Conservation (phyloP, 2,329 filamentous ascomycete species). For the Pseudocercospora cruenta region DNA sequence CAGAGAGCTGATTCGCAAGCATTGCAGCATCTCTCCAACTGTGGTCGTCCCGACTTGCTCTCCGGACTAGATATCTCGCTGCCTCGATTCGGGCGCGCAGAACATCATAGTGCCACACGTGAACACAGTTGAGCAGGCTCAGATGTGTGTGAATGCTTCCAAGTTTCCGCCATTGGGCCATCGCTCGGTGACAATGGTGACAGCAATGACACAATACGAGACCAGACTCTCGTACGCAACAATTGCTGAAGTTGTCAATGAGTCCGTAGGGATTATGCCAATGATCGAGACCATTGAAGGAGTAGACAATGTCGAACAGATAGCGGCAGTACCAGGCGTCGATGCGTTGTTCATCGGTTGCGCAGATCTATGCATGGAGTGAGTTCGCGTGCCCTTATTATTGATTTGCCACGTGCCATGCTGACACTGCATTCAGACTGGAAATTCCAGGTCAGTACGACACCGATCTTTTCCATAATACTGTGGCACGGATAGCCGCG, state of each 20-base stretch:
- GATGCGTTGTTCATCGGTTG: constrained; percentile 22
- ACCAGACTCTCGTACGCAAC: constrained; percentile 19
- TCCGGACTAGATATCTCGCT: constrained; percentile 20
- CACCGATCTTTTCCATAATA: constrained; percentile 14
- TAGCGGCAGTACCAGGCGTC: constrained; percentile 17
- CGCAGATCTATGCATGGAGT: constrained; percentile 23
- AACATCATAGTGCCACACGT: constrained; percentile 23
- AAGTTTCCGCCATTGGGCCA: constrained; percentile 20
- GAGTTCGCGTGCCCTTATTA: too few relatives aligned
- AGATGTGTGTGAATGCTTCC: constrained; percentile 16
- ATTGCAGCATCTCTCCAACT: constrained; percentile 15
- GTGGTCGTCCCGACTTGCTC: constrained; percentile 20
- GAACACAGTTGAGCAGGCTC: constrained; percentile 23
- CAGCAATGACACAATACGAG: constrained; percentile 23
- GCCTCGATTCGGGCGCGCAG: constrained; percentile 18
- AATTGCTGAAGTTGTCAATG: constrained; percentile 18
- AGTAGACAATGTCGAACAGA: constrained; percentile 19
- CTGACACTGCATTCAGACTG: constrained; percentile 6
- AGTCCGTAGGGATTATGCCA: constrained; percentile 16
- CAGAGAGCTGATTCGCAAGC: background rate
- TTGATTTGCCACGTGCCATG: too few relatives aligned
- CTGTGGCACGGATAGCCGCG: constrained; percentile 14
- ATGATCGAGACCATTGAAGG: constrained; percentile 22
- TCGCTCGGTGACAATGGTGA: constrained; percentile 21
- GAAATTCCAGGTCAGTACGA: constrained; percentile 17